A percentile compares a stretch with the other conserved stretches of the same genome.
Conservation (phyloP, 495 filamentous ascomycete genomes). For the Penicillium cataractarum region DNA sequence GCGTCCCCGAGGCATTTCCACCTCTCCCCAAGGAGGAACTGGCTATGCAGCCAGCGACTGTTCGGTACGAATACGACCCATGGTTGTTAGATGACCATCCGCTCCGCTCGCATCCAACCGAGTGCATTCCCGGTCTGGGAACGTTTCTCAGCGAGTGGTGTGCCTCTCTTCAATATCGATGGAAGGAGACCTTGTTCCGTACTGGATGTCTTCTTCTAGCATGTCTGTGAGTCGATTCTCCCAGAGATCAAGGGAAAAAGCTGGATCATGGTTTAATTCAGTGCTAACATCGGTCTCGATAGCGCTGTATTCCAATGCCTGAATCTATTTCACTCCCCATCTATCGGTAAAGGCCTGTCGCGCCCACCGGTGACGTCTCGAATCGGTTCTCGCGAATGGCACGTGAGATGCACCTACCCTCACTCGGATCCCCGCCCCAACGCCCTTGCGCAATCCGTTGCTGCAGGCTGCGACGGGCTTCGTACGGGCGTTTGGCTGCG, state of each 20-base stretch:
- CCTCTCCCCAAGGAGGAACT: conserved; percentile 7
- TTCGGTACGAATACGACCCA: conserved; percentile 35
- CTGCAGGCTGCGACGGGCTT: conserved; percentile 26
- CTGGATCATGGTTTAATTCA: background rate
- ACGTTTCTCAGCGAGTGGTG: conserved; percentile 23
- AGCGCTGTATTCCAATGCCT: conserved; percentile 27
- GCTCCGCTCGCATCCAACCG: conserved; percentile 42
- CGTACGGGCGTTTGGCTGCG: conserved; percentile 69
- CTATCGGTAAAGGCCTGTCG: background rate
- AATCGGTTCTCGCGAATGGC: conserved; percentile 13
- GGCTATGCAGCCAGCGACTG: conserved; percentile 15
- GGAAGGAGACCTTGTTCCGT: conserved; percentile 30
- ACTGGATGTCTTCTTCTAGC: conserved; percentile 34
- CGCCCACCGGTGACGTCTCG: background rate
- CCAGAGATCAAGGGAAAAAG: background rate
- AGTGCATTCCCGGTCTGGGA: conserved; percentile 36
- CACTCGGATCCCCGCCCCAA: conserved; percentile 22
- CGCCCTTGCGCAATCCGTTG: conserved; percentile 23
- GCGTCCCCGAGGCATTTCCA: background rate
- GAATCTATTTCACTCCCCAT: conserved; percentile 11
- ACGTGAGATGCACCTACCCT: conserved; percentile 26
- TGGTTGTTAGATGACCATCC: conserved; percentile 47
- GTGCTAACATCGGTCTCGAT: background rate
- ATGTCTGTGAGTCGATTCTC: conserved; percentile 37
- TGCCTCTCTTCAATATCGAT: conserved; percentile 16